phyloP scores from a whole-genome alignment of 1,284 basidiomycete species.

The Inonotus obliquus region DNA sequence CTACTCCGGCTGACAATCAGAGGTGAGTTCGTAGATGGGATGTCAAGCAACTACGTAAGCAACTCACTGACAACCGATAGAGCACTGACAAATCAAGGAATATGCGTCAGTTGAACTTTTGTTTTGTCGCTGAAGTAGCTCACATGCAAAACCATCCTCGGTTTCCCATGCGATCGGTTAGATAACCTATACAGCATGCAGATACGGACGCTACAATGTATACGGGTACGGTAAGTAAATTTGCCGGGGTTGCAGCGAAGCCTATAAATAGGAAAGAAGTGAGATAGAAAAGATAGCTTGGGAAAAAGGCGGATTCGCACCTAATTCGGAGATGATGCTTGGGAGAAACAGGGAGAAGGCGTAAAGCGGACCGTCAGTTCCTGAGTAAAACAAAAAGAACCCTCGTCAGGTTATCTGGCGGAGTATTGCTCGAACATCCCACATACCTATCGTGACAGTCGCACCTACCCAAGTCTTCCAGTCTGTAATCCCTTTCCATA shows the following conservation, averaged over 20 bases:
- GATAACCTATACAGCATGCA: constrained; percentile 58
- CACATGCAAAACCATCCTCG: constrained; percentile 62
- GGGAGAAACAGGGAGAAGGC: constrained; percentile 72
- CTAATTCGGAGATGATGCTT: constrained; percentile 61
- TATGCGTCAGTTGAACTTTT: background rate
- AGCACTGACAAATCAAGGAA: constrained; percentile 25
- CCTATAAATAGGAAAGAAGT: constrained; percentile 33
- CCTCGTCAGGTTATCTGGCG: background rate
- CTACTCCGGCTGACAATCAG: background rate
- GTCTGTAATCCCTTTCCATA: constrained; percentile 55
- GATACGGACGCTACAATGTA: constrained; percentile 62
- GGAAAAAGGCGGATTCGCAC: constrained; percentile 17
- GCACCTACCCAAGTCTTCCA: constrained; percentile 73
- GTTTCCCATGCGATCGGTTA: constrained; percentile 55
- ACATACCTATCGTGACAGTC: constrained; percentile 26
- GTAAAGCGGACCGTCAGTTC: constrained; percentile 61
- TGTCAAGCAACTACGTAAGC: too few species aligned
- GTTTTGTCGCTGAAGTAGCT: constrained; percentile 25
- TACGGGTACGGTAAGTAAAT: constrained; percentile 66
- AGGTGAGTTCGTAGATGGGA: background rate
- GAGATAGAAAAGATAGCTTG: background rate
- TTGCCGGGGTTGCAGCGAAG: constrained; percentile 63
- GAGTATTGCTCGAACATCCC: background rate
- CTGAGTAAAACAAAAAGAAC: constrained; percentile 41
- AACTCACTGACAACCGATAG: constrained; percentile 35